These are phyloP conservation scores for Magnolia officinalis DNA, from an alignment of 164 flowering plant genomes.

Conservation along the genomic window DNA sequence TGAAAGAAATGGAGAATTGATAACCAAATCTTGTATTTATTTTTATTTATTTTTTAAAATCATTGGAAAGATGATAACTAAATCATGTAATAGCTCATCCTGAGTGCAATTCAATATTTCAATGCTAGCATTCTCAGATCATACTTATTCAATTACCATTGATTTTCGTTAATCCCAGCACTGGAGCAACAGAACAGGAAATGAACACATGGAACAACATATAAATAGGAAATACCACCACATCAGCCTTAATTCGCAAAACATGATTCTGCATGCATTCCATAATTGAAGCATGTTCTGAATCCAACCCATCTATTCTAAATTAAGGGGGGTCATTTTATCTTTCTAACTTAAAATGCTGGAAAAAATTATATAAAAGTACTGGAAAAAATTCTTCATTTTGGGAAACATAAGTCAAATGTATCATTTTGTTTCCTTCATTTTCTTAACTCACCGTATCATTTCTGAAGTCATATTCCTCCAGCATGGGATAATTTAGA, in stretches of 20 bases:
- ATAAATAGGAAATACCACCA: neutral
- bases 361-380: neutral
- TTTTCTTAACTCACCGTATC: constrained; percentile 62
- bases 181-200: neutral
- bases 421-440: neutral
- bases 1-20: too few species aligned
- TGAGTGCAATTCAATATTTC: neutral
- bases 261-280: neutral
- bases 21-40: too few species aligned
- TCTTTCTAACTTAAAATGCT: neutral
- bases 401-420: neutral
- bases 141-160: neutral
- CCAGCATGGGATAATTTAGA: constrained; percentile 95
- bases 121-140: neutral
- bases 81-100: neutral
- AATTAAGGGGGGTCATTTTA: neutral
- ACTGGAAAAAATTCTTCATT: neutral
- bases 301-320: neutral
- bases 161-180: neutral
- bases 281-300: neutral
- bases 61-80: neutral
- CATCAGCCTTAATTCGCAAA: neutral
- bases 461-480: constrained; percentile 98
- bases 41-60: neutral
- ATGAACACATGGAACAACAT: neutral